phyloP scores from a whole-genome alignment of 331 rosid genomes.

The Phaseolus coccineus region DNA sequence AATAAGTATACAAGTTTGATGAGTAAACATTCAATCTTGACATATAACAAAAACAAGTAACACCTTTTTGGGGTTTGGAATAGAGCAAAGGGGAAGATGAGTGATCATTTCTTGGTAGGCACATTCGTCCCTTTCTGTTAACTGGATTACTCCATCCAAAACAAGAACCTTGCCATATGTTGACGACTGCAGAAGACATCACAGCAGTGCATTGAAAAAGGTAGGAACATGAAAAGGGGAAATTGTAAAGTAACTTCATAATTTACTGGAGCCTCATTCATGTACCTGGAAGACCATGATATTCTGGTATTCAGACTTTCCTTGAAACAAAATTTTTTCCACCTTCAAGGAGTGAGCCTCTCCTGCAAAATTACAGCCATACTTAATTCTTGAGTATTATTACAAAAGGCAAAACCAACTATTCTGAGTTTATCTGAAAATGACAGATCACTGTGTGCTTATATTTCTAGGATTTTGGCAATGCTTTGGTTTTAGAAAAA shows the following conservation, averaged over 20 bases:
- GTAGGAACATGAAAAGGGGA: not conserved
- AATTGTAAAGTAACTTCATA: conserved; percentile 19
- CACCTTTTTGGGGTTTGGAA: conserved; percentile 92
- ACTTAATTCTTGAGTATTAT: conserved; percentile 16
- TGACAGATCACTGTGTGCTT: not conserved
- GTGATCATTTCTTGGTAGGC: conserved; percentile 99
- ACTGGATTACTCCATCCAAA: conserved; percentile 98
- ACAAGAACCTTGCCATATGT: conserved; percentile 96
- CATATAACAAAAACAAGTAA: conserved; percentile 6
- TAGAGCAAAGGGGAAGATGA: conserved; percentile 97
- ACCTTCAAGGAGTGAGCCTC: conserved; percentile 99
- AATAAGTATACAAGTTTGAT: conserved; percentile 4
- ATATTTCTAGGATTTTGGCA: conserved; percentile 25
- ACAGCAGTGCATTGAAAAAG: conserved; percentile 25
- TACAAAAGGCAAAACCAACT: conserved; percentile 23
- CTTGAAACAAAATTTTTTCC: conserved; percentile 84
- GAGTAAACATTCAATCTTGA: conserved; percentile 26
- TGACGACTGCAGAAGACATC: conserved; percentile 73
- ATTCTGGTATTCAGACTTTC: conserved; percentile 89
- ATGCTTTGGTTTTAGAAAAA: conserved; percentile 4
- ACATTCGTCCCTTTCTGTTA: conserved; percentile 97
- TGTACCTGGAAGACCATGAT: conserved; percentile 93
- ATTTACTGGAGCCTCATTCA: conserved; percentile 18
- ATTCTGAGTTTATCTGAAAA: not conserved
- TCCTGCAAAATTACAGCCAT: conserved; percentile 60